Percentiles rank a stretch among this genome's conserved stretches.
phyloP scores from a whole-genome alignment of 176 grass and related monocot species.

The Canna indica region DNA sequence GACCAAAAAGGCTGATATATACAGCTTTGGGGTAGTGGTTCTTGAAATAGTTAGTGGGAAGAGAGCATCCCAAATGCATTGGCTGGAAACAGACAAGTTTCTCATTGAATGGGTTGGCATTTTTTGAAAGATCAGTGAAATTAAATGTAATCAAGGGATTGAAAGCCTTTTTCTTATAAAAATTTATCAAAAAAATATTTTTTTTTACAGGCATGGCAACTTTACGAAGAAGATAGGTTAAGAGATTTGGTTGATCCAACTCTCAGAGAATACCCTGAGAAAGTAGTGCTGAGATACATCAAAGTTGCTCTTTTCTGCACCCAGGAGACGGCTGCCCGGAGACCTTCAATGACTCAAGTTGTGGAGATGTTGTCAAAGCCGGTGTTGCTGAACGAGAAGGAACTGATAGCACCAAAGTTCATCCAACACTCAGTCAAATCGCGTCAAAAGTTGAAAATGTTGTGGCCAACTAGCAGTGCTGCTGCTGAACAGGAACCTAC shows the following conservation, averaged over 20 bases:
- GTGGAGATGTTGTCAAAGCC: constrained; percentile 26
- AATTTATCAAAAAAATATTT: not conserved
- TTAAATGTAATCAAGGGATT: not conserved
- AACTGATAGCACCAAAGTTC: not conserved
- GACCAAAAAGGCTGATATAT: constrained; percentile 53
- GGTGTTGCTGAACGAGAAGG: not conserved
- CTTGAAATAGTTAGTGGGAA: constrained; percentile 42
- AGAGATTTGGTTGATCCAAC: constrained; percentile 32
- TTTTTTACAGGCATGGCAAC: constrained; percentile 33
- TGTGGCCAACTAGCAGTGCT: not conserved
- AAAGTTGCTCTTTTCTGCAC: constrained; percentile 42
- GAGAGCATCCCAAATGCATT: constrained; percentile 28
- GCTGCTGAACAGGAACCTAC: not conserved
- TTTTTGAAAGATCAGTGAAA: not conserved
- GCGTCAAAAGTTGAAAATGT: not conserved
- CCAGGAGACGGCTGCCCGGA: constrained; percentile 19
- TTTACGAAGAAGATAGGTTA: constrained; percentile 26
- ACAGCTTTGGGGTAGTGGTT: constrained; percentile 39
- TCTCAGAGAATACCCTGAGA: constrained; percentile 26
- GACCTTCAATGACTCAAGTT: constrained; percentile 37
- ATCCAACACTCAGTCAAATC: not conserved
- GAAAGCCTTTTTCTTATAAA: not conserved
- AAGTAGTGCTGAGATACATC: constrained; percentile 36
- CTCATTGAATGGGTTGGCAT: constrained; percentile 33
- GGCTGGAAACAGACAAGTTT: constrained; percentile 17